Evolutionary conservation across 805 yeast genomes (phyloP), one percentile per base, ranked within the genome.

Genomic region (Candida maris): DNA sequence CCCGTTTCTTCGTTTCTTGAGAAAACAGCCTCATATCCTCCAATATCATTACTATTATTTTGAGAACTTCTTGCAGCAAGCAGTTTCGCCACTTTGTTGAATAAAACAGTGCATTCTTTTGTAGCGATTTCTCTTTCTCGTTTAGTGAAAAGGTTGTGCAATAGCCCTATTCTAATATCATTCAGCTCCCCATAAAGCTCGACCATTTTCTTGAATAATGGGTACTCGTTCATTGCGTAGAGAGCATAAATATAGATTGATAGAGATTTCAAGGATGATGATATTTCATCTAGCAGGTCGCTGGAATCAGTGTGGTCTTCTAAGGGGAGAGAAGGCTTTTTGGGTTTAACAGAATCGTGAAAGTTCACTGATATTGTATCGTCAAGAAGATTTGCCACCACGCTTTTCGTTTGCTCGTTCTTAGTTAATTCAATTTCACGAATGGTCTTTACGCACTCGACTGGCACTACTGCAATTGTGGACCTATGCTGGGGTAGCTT

Each of bases 201-300:
- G 2, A 70, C 61, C 45, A 84, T 65, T 45, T 76, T 78, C 39
- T 70, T 68, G 60, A 74, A 81, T 29, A 81, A 66, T n/a, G 71
- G 63, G 45, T 78, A 79, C 52, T 83, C 85, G 28, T 85, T 83
- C 46, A 76, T 73, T 0, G 89, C 76, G 59, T 83, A 84, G 49
- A 82, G 66, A 0, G 85, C 76, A 58, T 73, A 83, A 32, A 82
- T 73, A 47, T 82, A 85, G 6, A 82, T 70, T 10, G 77, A 68
- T 35, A 84, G 61, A 30, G 79, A 70, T 15, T 73, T 68, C 44
- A 82, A 58, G 2, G 81, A 71, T 10, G 79, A 72, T 9, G 66
- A 68, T 38, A 81, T 68, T 55, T 83, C 91, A 28, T 71, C 75
- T 6, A 70, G 51, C 37, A 80, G 54, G 18, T 68, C 57, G 34